phyloP scores from a whole-genome alignment of 2,329 filamentous ascomycete genomes.

The Phialophora macrospora region DNA sequence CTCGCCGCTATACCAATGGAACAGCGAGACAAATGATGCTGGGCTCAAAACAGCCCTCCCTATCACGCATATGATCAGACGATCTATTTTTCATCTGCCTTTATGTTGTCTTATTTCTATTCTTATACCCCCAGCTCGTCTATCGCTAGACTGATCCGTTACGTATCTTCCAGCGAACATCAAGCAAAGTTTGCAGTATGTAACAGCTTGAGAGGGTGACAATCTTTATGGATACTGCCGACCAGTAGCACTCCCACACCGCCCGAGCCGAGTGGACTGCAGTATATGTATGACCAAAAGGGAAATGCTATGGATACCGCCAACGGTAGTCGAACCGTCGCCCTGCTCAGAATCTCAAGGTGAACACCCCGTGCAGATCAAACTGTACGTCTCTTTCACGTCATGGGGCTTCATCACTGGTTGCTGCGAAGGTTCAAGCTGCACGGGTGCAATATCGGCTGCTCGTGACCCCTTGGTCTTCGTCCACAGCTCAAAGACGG shows the following conservation, averaged over 20 bases:
- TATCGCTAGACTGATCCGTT: not conserved
- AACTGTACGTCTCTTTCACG: not conserved
- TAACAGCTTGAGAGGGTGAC: not conserved
- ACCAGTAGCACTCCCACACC: too few species aligned
- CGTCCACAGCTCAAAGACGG: slow-evolving; percentile 12
- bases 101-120: not conserved
- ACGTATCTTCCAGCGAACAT: not conserved
- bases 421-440: not conserved
- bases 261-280: too few species aligned
- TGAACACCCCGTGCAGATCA: not conserved
- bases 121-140: not conserved
- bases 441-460: not conserved
- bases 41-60: not conserved
- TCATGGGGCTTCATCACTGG: not conserved
- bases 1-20: not conserved
- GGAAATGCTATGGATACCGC: not conserved
- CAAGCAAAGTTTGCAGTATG: not conserved
- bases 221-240: not conserved
- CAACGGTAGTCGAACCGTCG: not conserved
- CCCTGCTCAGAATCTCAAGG: not conserved
- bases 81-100: not conserved
- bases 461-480: not conserved
- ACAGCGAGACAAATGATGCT: not conserved
- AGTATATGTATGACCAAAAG: too few species aligned
- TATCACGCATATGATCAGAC: not conserved